These are phyloP conservation scores for Lasiodiplodia gonubiensis DNA, from an alignment of 2,329 filamentous ascomycete species.

Conservation along the genomic window DNA sequence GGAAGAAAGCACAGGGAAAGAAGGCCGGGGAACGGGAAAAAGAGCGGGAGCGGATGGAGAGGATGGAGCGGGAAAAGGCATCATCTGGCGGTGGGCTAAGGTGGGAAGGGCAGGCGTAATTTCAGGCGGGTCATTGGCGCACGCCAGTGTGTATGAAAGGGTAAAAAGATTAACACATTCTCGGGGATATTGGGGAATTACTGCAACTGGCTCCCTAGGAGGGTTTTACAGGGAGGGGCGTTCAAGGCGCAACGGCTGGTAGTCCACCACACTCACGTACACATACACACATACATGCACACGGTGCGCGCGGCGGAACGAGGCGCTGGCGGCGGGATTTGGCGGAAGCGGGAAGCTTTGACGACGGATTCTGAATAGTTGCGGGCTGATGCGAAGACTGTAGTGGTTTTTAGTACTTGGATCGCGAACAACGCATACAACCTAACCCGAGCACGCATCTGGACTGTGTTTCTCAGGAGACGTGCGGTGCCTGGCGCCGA, in stretches of 20 bases:
- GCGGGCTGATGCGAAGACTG: not conserved
- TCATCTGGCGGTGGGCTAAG: conserved; percentile 22
- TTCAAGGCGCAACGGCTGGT: conserved; percentile 17
- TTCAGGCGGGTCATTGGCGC: not conserved
- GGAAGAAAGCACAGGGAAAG: conserved; percentile 23
- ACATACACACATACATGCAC: not conserved
- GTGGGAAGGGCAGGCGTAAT: not conserved
- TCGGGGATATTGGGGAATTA: not conserved
- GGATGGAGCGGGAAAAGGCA: conserved; percentile 7
- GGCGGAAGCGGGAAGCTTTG: conserved; percentile 15
- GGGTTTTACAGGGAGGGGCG: not conserved
- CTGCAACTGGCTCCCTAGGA: not conserved
- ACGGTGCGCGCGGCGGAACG: conserved; percentile 3
- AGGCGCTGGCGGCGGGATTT: conserved; percentile 5
- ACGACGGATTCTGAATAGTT: conserved; percentile 1
- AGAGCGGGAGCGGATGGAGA: conserved; percentile 12
- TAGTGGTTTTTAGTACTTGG: conserved; percentile 12
- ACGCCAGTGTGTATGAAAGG: not conserved
- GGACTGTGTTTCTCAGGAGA: conserved; percentile 12
- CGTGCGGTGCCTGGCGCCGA: conserved; percentile 7
- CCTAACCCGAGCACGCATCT: conserved; percentile 4
- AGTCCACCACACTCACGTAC: conserved; percentile 3
- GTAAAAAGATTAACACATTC: not conserved
- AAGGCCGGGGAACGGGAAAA: conserved; percentile 19
- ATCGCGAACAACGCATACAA: conserved; percentile 24